These are phyloP conservation scores for Podospora comata DNA, from an alignment of 495 filamentous ascomycete species.

Conservation along the genomic window DNA sequence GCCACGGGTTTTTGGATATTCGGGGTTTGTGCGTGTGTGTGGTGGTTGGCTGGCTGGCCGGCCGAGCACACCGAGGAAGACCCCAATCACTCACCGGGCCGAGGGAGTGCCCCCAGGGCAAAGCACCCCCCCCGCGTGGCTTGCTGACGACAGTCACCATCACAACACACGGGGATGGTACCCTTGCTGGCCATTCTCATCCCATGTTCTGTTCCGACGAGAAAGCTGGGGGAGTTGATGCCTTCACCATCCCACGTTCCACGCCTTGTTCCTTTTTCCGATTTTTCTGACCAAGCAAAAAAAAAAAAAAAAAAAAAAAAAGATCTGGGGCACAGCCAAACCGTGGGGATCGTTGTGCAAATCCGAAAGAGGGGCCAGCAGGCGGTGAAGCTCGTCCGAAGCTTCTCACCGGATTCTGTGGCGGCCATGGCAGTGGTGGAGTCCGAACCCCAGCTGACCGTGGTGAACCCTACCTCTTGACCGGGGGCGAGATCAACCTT, in stretches of 20 bases:
- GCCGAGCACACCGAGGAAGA: background rate
- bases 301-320: background rate
- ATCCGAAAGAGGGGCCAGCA: background rate
- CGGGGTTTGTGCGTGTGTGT: background rate
- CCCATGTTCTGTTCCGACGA: background rate
- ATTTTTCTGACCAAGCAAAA: background rate
- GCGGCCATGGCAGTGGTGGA: conserved; percentile 3
- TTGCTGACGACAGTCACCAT: too few relatives aligned
- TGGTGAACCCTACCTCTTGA: background rate
- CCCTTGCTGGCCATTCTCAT: too few relatives aligned
- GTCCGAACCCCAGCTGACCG: background rate
- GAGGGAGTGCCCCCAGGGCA: background rate
- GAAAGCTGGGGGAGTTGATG: background rate
- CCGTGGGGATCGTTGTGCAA: background rate
- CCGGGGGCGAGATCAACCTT: conserved; percentile 6
- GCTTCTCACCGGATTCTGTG: background rate
- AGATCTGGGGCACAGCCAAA: background rate
- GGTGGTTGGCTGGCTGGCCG: background rate
- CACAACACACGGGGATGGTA: too few relatives aligned
- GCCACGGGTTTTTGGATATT: background rate
- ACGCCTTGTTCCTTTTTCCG: background rate
- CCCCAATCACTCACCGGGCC: background rate
- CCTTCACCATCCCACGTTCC: background rate
- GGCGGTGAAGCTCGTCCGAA: background rate
- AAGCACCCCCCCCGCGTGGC: too few relatives aligned